Evolutionary conservation across 2,329 filamentous ascomycete species (phyloP).

Genomic region (Byssothecium circinans): DNA sequence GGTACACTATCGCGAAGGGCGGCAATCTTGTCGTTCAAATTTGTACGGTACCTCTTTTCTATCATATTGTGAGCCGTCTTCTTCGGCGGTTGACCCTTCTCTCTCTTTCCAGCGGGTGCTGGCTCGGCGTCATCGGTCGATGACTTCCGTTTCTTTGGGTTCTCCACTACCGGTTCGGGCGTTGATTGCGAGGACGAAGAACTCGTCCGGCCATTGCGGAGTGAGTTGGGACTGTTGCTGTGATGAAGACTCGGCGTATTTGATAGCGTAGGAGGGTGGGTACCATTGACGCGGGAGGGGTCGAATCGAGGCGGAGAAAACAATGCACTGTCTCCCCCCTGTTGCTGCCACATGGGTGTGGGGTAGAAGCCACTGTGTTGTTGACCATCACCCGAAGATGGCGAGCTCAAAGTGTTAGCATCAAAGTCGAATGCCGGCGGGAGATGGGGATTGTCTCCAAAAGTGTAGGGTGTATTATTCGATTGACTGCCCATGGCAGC

Average conservation of each 20-base stretch:
- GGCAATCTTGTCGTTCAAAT: conserved; percentile 95
- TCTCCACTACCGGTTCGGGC: conserved; percentile 53
- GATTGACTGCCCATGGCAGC: conserved; percentile 22
- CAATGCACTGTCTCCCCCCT: conserved; percentile 23
- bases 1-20: conserved; percentile 90
- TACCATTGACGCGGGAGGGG: conserved; percentile 23
- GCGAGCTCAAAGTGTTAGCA: conserved; percentile 34
- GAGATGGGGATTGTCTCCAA: conserved; percentile 35
- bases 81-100: conserved; percentile 64
- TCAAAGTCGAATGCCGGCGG: conserved; percentile 41
- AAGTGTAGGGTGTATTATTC: conserved; percentile 32
- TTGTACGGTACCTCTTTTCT: conserved; percentile 93
- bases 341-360: conserved; percentile 35
- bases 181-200: conserved; percentile 61
- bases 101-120: conserved; percentile 55
- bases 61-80: conserved; percentile 99
- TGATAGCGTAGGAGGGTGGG: conserved; percentile 28
- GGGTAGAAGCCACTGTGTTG: conserved; percentile 36
- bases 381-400: conserved; percentile 26
- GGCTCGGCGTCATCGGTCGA: conserved; percentile 57
- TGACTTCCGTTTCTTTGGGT: conserved; percentile 44
- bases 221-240: conserved; percentile 38
- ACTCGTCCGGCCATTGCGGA: conserved; percentile 35
- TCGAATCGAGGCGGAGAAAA: conserved; percentile 36
- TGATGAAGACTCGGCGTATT: conserved; percentile 42